Conservation (phyloP, 2,329 filamentous ascomycete genomes). For the Ceratocystiopsis brevicomis region DNA sequence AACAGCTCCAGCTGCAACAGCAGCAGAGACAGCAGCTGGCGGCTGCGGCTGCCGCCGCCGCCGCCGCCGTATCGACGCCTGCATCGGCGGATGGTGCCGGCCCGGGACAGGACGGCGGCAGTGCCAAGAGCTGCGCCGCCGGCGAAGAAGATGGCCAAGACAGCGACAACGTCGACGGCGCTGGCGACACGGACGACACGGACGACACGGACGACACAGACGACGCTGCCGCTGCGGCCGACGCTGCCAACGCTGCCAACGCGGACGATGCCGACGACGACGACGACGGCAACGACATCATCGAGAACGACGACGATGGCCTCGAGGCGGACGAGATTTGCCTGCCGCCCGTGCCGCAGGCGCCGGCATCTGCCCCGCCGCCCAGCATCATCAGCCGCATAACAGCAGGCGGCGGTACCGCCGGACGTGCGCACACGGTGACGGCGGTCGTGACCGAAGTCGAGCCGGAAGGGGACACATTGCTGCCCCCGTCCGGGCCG, state of each 20-base stretch:
- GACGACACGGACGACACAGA: no score
- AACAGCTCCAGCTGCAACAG: conserved; percentile 3
- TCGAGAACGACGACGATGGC: neutral
- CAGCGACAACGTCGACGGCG: neutral
- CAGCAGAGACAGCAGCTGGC: conserved; percentile 1
- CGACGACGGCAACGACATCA: neutral
- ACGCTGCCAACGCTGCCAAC: no score
- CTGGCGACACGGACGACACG: neutral
- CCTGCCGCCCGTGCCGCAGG: conserved; percentile 6
- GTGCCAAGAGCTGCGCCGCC: neutral
- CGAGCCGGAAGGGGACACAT: neutral
- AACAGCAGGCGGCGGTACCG: conserved; percentile 22
- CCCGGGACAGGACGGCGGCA: neutral
- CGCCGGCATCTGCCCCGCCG: conserved; percentile 9
- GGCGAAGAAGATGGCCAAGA: no score
- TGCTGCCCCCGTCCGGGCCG: no score
- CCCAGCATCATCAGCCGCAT: conserved; percentile 12
- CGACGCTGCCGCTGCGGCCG: no score
- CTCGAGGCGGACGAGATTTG: neutral
- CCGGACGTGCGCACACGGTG: neutral
- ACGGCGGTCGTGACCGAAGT: no score
- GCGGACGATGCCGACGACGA: no score
- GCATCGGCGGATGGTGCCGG: neutral
- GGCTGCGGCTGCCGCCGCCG: no score
- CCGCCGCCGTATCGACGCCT: no score